Evolutionary conservation across 495 filamentous ascomycete species (phyloP).

Genomic region (Lophiotrema nucula): DNA sequence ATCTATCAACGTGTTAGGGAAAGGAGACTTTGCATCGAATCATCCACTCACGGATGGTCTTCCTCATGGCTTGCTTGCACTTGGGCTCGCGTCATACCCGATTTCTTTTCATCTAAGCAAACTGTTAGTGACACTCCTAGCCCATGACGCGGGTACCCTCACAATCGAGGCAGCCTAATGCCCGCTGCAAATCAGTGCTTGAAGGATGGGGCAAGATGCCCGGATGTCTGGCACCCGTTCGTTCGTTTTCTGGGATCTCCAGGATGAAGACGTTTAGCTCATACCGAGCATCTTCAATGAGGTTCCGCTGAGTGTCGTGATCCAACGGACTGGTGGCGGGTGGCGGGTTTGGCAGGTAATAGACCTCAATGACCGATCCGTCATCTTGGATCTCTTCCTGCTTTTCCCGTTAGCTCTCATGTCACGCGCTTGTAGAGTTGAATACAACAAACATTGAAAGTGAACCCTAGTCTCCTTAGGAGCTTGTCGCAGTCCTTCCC

Average conservation of each 20-base stretch:
- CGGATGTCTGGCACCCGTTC: constrained; percentile 40
- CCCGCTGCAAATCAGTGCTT: constrained; percentile 43
- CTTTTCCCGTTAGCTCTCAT: too few species aligned
- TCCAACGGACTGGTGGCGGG: constrained; percentile 45
- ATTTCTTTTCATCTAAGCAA: constrained; percentile 36
- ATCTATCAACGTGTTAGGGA: too few species aligned
- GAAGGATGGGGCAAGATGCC: constrained; percentile 40
- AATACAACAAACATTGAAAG: too few species aligned
- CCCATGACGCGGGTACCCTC: constrained; percentile 7
- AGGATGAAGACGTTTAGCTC: constrained; percentile 41
- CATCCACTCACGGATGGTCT: too few species aligned
- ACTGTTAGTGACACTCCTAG: constrained; percentile 25
- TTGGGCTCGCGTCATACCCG: constrained; percentile 3
- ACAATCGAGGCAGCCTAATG: constrained; percentile 52
- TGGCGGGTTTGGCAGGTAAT: constrained; percentile 48
- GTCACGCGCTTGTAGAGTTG: too few species aligned
- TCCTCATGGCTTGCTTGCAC: constrained; percentile 22
- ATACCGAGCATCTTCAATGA: constrained; percentile 56
- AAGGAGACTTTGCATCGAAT: too few species aligned
- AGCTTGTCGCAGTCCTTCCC: constrained; percentile 62
- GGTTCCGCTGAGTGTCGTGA: constrained; percentile 46
- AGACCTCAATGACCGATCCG: constrained; percentile 12
- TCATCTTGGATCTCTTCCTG: constrained; percentile 13
- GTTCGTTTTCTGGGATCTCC: constrained; percentile 42
- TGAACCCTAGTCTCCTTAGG: constrained; percentile 65